A percentile compares a stretch with the other conserved stretches of the same genome.
Conservation (phyloP, 2,329 filamentous ascomycete species). For the Cladophialophora chaetospira region DNA sequence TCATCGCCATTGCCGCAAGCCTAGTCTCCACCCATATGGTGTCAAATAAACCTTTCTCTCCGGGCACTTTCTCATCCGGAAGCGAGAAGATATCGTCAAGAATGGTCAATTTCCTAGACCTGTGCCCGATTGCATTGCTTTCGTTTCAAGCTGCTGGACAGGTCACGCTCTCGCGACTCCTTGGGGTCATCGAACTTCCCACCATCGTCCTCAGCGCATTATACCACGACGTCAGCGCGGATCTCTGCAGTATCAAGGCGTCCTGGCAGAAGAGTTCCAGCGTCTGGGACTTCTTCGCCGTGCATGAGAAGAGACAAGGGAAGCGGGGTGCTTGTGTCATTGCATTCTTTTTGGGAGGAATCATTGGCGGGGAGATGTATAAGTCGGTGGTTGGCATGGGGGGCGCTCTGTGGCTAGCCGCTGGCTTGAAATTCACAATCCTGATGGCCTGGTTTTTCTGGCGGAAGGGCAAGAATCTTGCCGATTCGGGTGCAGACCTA, state of each 20-base stretch:
- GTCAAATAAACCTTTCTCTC: slow-evolving; percentile 32
- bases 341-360: slow-evolving; percentile 43
- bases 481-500: too few relatives aligned
- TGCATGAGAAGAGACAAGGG: slow-evolving; percentile 25
- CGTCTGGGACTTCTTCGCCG: slow-evolving; percentile 39
- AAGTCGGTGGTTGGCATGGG: slow-evolving; percentile 45
- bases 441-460: slow-evolving; percentile 44
- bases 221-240: slow-evolving; percentile 49
- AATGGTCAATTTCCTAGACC: slow-evolving; percentile 31
- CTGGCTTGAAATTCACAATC: slow-evolving; percentile 44
- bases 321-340: slow-evolving; percentile 42
- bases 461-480: slow-evolving; percentile 35
- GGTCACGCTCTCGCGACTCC: slow-evolving; percentile 45
- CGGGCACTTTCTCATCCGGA: slow-evolving; percentile 32
- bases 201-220: slow-evolving; percentile 51
- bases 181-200: slow-evolving; percentile 48
- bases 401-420: slow-evolving; percentile 47
- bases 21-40: slow-evolving; percentile 41
- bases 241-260: slow-evolving; percentile 39
- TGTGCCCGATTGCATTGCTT: slow-evolving; percentile 44
- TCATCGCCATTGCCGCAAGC: slow-evolving; percentile 40
- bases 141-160: slow-evolving; percentile 47
- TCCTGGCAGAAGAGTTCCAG: slow-evolving; percentile 42
- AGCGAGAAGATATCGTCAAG: slow-evolving; percentile 11
- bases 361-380: slow-evolving; percentile 48